phyloP scores from a whole-genome alignment of 208 protist genomes.

The Borovskyia barvae region DNA sequence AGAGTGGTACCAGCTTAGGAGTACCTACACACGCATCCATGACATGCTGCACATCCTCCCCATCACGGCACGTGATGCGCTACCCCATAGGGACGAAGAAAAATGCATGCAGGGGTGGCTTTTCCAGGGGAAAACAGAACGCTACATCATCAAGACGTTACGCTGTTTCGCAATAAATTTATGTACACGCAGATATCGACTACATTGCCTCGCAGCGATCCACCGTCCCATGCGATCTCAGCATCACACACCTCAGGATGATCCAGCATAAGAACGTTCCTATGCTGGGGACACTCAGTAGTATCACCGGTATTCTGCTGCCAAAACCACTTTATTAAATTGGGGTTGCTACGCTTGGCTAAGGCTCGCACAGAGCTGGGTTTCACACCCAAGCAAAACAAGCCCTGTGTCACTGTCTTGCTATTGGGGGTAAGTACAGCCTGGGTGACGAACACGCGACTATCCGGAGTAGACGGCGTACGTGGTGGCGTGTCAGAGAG shows the following conservation, averaged over 20 bases:
- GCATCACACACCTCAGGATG: slow-evolving; percentile 19
- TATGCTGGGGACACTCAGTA: slow-evolving; percentile 33
- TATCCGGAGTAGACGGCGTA: background rate
- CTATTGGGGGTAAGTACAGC: slow-evolving; percentile 31
- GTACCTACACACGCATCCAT: too few species aligned
- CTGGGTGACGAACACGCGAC: slow-evolving; percentile 41
- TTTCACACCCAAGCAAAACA: slow-evolving; percentile 8
- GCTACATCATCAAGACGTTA: background rate
- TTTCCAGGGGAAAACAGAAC: too few species aligned
- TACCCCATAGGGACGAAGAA: too few species aligned
- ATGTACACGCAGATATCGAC: slow-evolving; percentile 41
- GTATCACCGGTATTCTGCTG: slow-evolving; percentile 9
- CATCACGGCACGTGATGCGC: too few species aligned
- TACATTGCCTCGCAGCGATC: slow-evolving; percentile 4
- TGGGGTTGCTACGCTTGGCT: slow-evolving; percentile 26
- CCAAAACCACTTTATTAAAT: slow-evolving; percentile 38
- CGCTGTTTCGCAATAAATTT: slow-evolving; percentile 23
- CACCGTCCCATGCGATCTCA: slow-evolving; percentile 3
- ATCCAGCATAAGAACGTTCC: slow-evolving; percentile 57
- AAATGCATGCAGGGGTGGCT: too few species aligned
- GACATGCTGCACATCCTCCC: too few species aligned
- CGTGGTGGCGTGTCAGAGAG: slow-evolving; percentile 18
- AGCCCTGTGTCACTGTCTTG: slow-evolving; percentile 16
- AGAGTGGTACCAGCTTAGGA: too few species aligned
- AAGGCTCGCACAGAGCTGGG: slow-evolving; percentile 15